phyloP scores from a whole-genome alignment of 2,329 filamentous ascomycete genomes.

The Coniochaeta sp. region DNA sequence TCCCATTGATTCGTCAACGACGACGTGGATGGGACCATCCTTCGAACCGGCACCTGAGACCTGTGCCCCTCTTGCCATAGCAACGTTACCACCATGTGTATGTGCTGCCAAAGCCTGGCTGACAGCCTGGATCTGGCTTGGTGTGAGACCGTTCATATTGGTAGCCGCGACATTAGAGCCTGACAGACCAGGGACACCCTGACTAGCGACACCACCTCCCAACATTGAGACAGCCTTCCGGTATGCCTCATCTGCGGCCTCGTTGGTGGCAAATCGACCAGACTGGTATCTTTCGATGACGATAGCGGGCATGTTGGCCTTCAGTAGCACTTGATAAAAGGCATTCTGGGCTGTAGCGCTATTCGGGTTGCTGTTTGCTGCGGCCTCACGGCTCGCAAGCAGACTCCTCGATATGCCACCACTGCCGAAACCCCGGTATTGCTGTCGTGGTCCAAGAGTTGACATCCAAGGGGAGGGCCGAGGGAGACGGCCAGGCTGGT shows the following conservation, averaged over 20 bases:
- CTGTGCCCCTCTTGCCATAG: constrained; percentile 36
- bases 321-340: constrained; percentile 86
- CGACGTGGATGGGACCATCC: constrained; percentile 84
- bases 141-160: constrained; percentile 35
- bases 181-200: constrained; percentile 4
- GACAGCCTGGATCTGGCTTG: constrained; percentile 66
- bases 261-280: constrained; percentile 74
- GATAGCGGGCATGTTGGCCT: constrained; percentile 90
- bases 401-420: constrained; percentile 52
- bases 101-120: constrained; percentile 75
- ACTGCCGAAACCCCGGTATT: constrained; percentile 12
- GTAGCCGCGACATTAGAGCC: constrained; percentile 18
- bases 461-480: constrained; percentile 7
- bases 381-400: constrained; percentile 79
- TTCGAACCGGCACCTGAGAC: constrained; percentile 69
- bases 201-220: constrained; percentile 9
- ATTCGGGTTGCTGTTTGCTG: constrained; percentile 84
- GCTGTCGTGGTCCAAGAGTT: constrained; percentile 7
- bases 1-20: constrained; percentile 83
- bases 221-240: constrained; percentile 57
- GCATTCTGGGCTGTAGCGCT: constrained; percentile 86
- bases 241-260: constrained; percentile 71
- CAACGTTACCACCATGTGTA: constrained; percentile 58
- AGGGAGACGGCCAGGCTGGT: constrained; percentile 11
- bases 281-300: constrained; percentile 85